A percentile compares a stretch with the other conserved stretches of the same genome.
phyloP scores from a whole-genome alignment of 306 rosid genomes.

The Fragaria iinumae region DNA sequence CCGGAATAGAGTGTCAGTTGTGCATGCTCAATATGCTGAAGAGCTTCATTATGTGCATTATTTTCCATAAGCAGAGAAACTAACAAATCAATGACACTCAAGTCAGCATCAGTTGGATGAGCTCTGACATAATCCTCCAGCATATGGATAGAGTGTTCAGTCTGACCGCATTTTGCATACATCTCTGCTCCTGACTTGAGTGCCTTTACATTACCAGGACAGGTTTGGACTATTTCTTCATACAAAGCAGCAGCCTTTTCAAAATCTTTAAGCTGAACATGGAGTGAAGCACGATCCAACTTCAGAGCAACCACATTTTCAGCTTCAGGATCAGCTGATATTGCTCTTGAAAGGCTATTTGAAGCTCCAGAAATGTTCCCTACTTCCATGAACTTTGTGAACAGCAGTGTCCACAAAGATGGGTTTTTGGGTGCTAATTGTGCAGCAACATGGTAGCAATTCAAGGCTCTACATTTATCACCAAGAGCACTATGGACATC shows the following conservation, averaged over 20 bases:
- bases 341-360: constrained; percentile 75
- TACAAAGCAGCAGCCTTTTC: constrained; percentile 79
- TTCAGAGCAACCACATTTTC: constrained; percentile 42
- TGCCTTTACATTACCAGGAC: constrained; percentile 64
- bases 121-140: constrained; percentile 72
- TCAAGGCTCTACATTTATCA: constrained; percentile 55
- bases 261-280: constrained; percentile 63
- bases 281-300: constrained; percentile 58
- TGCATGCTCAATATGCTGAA: constrained; percentile 59
- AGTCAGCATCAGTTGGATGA: constrained; percentile 49
- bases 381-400: constrained; percentile 65
- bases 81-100: constrained; percentile 67
- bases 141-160: constrained; percentile 51
- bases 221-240: constrained; percentile 57
- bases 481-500: constrained; percentile 53
- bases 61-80: constrained; percentile 57
- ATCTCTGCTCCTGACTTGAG: constrained; percentile 69
- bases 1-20: constrained; percentile 32
- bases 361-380: constrained; percentile 61
- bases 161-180: constrained; percentile 72
- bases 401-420: constrained; percentile 63
- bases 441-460: constrained; percentile 78
- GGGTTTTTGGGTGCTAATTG: constrained; percentile 65
- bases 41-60: constrained; percentile 65
- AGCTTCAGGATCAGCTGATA: constrained; percentile 64